Conservation (phyloP, 1,284 basidiomycete genomes). For the Trametes sp. region DNA sequence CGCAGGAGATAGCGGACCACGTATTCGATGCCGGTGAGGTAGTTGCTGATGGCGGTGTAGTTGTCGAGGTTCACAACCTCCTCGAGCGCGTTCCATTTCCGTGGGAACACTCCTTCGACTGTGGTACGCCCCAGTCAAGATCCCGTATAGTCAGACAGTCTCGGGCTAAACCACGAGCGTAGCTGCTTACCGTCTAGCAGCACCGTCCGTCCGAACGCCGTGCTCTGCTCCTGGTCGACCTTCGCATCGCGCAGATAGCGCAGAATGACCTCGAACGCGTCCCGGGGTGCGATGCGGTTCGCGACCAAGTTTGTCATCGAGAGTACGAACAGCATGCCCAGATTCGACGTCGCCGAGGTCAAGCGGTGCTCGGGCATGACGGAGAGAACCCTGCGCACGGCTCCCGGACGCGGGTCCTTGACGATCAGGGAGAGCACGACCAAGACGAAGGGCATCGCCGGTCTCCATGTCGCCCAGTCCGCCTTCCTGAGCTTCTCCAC, state of each 20-base stretch:
- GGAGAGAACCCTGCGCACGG: conserved; percentile 14
- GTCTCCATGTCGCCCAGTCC: conserved; percentile 20
- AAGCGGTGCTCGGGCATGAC: conserved; percentile 13
- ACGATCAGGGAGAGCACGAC: conserved; percentile 23
- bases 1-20: conserved; percentile 23
- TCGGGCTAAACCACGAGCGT: too few species aligned
- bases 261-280: conserved; percentile 22
- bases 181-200: conserved; percentile 18
- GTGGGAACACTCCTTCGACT: conserved; percentile 20
- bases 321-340: conserved; percentile 24
- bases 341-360: conserved; percentile 10
- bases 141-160: too few species aligned
- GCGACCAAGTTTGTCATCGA: conserved; percentile 21
- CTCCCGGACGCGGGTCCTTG: conserved; percentile 19
- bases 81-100: conserved; percentile 8
- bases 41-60: conserved; percentile 20
- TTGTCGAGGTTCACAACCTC: conserved; percentile 22
- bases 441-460: conserved; percentile 23
- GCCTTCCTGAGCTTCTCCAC: conserved; percentile 12
- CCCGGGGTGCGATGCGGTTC: conserved; percentile 14
- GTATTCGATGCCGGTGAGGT: conserved; percentile 20
- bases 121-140: not conserved
- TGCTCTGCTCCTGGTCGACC: conserved; percentile 14
- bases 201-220: conserved; percentile 3
- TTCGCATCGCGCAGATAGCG: conserved; percentile 15